Conservation (phyloP, 2,329 filamentous ascomycete species). For the Periconia macrospinosa region DNA sequence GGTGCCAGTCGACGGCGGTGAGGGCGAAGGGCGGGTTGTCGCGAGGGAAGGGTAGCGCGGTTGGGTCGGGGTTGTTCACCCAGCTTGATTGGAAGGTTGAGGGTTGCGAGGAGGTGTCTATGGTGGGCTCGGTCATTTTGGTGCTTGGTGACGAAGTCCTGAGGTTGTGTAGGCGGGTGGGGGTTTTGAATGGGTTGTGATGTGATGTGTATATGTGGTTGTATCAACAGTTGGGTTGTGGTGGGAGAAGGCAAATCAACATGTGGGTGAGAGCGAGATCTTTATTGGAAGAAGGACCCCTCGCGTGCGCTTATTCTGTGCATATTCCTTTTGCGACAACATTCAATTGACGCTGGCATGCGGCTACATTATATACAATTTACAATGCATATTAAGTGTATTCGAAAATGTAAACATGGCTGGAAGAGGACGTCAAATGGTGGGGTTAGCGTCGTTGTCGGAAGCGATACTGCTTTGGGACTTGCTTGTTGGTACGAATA, state of each 20-base stretch:
- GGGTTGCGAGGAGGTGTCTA: slow-evolving; percentile 31
- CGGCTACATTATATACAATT: background rate
- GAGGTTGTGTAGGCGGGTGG: background rate
- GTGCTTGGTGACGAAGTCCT: slow-evolving; percentile 9
- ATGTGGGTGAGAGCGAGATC: background rate
- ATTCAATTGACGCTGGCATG: background rate
- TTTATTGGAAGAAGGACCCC: background rate
- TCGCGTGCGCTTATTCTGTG: background rate
- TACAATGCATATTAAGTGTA: background rate
- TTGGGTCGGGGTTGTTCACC: slow-evolving; percentile 34
- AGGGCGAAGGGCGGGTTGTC: slow-evolving; percentile 40
- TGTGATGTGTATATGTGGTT: background rate
- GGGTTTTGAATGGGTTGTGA: background rate
- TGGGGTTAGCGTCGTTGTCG: background rate
- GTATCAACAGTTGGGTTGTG: too few relatives aligned
- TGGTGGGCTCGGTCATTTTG: background rate
- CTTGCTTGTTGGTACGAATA: background rate
- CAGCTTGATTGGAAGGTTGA: slow-evolving; percentile 32
- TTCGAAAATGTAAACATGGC: background rate
- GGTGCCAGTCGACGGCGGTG: slow-evolving; percentile 37
- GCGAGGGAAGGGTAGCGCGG: slow-evolving; percentile 37
- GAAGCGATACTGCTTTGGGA: background rate
- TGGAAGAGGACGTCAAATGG: background rate
- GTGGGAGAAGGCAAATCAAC: background rate
- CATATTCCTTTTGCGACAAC: background rate